Evolutionary conservation across 2,329 filamentous ascomycete species (phyloP).

Genomic region (Chrysoporthe deuterocubensis): DNA sequence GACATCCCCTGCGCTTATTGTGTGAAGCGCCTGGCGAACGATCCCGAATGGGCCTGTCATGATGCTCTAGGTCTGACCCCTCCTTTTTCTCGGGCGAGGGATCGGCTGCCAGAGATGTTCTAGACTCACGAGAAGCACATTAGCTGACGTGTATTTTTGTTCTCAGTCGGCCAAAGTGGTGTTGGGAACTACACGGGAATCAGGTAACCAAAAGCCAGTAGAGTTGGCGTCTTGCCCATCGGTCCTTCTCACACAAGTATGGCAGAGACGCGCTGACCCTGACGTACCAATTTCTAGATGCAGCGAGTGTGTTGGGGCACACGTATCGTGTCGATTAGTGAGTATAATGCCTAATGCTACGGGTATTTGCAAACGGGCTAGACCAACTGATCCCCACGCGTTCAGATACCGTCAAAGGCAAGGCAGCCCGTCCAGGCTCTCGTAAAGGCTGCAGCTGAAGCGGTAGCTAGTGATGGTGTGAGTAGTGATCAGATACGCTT

Average conservation of each 20-base stretch:
- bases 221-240: not conserved
- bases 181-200: slow-evolving; percentile 10
- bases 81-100: not conserved
- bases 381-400: not conserved
- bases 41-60: slow-evolving; percentile 22
- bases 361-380: too few species aligned
- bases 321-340: slow-evolving; percentile 22
- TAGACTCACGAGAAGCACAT: not conserved
- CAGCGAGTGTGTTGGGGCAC: slow-evolving; percentile 14
- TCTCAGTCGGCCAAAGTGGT: slow-evolving; percentile 14
- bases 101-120: not conserved
- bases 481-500: not conserved
- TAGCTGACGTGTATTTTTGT: not conserved
- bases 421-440: slow-evolving; percentile 17
- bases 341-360: not conserved
- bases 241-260: not conserved
- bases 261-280: not conserved
- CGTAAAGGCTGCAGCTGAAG: slow-evolving; percentile 17
- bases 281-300: slow-evolving; percentile 7
- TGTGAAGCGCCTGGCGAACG: slow-evolving; percentile 19
- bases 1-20: slow-evolving; percentile 20
- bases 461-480: slow-evolving; percentile 19
- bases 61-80: slow-evolving; percentile 18
- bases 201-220: not conserved
- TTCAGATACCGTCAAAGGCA: slow-evolving; percentile 21